Evolutionary conservation across 169 alveolate species (phyloP).

Genomic region (Cryptosporidium andersoni): DNA sequence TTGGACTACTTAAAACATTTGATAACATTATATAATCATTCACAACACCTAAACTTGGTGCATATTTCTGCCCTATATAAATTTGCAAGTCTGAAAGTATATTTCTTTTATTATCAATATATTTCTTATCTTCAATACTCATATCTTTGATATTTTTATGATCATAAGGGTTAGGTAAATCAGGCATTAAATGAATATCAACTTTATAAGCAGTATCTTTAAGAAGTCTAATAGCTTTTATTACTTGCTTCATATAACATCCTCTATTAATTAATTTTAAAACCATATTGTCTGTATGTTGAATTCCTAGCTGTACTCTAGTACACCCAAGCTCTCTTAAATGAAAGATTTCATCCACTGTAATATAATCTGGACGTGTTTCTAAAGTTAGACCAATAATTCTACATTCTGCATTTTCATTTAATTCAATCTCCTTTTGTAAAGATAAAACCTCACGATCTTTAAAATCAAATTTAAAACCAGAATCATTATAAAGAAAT

Average conservation of each 20-base stretch:
- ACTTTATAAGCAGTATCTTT: constrained; percentile 92
- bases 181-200: constrained; percentile 94
- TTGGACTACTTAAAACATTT: constrained; percentile 81
- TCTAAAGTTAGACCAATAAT: constrained; percentile 86
- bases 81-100: constrained; percentile 30
- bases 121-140: background rate
- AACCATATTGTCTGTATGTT: constrained; percentile 88
- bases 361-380: constrained; percentile 92
- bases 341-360: constrained; percentile 82
- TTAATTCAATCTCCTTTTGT: constrained; percentile 78
- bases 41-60: constrained; percentile 74
- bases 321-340: constrained; percentile 90
- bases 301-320: constrained; percentile 93
- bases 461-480: constrained; percentile 1
- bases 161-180: constrained; percentile 84
- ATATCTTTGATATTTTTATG: constrained; percentile 22
- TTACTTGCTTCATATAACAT: constrained; percentile 79
- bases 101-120: background rate
- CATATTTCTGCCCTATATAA: constrained; percentile 41
- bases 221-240: constrained; percentile 85
- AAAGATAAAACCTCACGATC: constrained; percentile 71
- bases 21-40: constrained; percentile 89
- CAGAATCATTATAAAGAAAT: constrained; percentile 44
- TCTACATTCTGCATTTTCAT: constrained; percentile 77
- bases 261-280: constrained; percentile 84